Percentiles rank a stretch among this genome's conserved stretches.
Conservation (phyloP, 495 filamentous ascomycete species). For the Hyaloscypha finlandica region DNA sequence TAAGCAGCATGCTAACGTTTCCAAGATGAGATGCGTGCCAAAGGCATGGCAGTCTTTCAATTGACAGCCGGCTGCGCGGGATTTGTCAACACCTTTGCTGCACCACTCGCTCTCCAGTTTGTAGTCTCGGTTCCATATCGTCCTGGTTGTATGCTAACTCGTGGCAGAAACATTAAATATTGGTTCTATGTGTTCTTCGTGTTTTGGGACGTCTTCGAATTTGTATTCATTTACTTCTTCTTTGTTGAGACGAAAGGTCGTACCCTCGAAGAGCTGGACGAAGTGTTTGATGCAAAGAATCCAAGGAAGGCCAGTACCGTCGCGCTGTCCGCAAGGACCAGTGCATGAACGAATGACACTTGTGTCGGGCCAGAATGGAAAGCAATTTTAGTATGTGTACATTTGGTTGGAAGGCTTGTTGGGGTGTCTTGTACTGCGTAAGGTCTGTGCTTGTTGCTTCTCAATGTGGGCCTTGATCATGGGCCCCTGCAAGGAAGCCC, state of each 20-base stretch:
- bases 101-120: slow-evolving; percentile 40
- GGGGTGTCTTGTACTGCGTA: too few relatives aligned
- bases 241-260: slow-evolving; percentile 36
- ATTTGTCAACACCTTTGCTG: slow-evolving; percentile 53
- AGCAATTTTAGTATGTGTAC: too few relatives aligned
- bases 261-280: slow-evolving; percentile 46
- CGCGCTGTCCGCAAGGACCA: too few relatives aligned
- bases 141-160: slow-evolving; percentile 32
- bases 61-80: background rate
- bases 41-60: slow-evolving; percentile 54
- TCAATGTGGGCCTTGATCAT: too few relatives aligned
- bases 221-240: slow-evolving; percentile 31
- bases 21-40: slow-evolving; percentile 50
- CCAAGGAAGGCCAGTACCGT: background rate
- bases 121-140: background rate
- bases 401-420: too few relatives aligned
- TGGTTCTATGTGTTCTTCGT: slow-evolving; percentile 29
- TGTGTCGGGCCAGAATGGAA: too few relatives aligned
- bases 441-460: too few relatives aligned
- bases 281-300: slow-evolving; percentile 45
- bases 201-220: slow-evolving; percentile 32
- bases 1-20: background rate
- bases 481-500: too few relatives aligned
- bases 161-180: slow-evolving; percentile 32
- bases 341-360: too few relatives aligned